Evolutionary conservation across 768 basidiomycete species (phyloP).

Genomic region (Solioccasus polychromus): DNA sequence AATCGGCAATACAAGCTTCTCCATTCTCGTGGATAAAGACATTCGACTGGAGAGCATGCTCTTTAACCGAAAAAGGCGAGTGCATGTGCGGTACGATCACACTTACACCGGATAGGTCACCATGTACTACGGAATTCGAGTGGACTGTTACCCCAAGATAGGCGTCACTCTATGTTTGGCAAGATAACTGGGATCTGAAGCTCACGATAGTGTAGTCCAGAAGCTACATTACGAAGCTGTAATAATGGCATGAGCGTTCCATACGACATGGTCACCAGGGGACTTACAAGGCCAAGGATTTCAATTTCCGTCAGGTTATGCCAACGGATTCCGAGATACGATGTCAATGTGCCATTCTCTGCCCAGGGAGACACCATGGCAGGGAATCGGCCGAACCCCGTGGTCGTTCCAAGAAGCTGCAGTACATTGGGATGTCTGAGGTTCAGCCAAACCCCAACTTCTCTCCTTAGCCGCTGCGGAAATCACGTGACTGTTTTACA

Average conservation of each 20-base stretch:
- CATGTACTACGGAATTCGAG: constrained; percentile 5
- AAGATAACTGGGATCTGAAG: not conserved
- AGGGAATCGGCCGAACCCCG: not conserved
- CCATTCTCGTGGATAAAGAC: not conserved
- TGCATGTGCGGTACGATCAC: not conserved
- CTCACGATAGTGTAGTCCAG: constrained; percentile 7
- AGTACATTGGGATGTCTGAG: not conserved
- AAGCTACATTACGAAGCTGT: constrained; percentile 1
- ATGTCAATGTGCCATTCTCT: not conserved
- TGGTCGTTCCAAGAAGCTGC: not conserved
- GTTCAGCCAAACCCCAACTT: not conserved
- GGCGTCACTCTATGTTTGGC: not conserved
- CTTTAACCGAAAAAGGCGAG: not conserved
- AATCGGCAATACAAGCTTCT: constrained; percentile 2
- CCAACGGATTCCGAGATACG: not conserved
- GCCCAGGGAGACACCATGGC: not conserved
- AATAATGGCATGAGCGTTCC: not conserved
- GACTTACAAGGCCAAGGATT: not conserved
- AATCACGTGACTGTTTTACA: too few species aligned
- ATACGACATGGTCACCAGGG: not conserved
- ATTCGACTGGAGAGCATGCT: not conserved
- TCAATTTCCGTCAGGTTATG: not conserved
- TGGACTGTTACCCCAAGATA: not conserved
- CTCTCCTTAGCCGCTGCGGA: too few species aligned
- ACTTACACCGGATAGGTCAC: constrained; percentile 10